phyloP scores from a whole-genome alignment of 345 rosid species.

The Nasturtium officinale region DNA sequence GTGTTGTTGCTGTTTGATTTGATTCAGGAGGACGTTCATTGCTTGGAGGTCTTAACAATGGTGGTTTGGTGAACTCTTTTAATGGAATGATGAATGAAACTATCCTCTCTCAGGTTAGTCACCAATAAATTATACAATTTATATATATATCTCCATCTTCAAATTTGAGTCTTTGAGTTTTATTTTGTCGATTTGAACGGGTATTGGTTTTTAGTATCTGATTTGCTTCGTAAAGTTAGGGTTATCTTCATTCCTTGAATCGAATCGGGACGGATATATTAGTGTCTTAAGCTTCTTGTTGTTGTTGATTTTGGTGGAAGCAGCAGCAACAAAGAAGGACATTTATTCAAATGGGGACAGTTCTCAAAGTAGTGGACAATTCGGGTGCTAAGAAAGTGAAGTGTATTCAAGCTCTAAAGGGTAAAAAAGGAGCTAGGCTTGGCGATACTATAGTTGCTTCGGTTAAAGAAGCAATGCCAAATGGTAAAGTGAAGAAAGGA shows the following conservation, averaged over 20 bases:
- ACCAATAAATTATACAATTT: background rate
- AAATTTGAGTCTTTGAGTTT: background rate
- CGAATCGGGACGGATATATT: background rate
- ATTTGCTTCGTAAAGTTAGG: background rate
- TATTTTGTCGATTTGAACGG: background rate
- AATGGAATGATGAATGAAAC: constrained; percentile 40
- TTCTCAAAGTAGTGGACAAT: constrained; percentile 86
- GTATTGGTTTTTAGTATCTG: constrained; percentile 1
- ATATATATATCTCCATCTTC: no score
- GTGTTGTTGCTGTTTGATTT: background rate
- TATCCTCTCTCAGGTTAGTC: constrained; percentile 54
- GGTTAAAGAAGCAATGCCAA: constrained; percentile 89
- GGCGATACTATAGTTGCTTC: constrained; percentile 87
- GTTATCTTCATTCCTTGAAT: background rate
- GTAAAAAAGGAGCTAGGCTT: constrained; percentile 78
- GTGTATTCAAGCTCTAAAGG: constrained; percentile 83
- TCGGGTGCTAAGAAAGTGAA: constrained; percentile 87
- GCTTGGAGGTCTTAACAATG: constrained; percentile 53
- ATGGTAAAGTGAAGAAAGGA: constrained; percentile 95
- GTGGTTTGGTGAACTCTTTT: constrained; percentile 41
- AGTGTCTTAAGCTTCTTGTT: background rate
- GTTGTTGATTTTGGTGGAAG: background rate
- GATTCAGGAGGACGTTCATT: constrained; percentile 48
- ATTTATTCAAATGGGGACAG: constrained; percentile 88
- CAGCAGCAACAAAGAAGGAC: constrained; percentile 67